These are phyloP conservation scores for Globisporangium spiculum DNA, from an alignment of 352 stramenopile genomes.

Conservation along the genomic window DNA sequence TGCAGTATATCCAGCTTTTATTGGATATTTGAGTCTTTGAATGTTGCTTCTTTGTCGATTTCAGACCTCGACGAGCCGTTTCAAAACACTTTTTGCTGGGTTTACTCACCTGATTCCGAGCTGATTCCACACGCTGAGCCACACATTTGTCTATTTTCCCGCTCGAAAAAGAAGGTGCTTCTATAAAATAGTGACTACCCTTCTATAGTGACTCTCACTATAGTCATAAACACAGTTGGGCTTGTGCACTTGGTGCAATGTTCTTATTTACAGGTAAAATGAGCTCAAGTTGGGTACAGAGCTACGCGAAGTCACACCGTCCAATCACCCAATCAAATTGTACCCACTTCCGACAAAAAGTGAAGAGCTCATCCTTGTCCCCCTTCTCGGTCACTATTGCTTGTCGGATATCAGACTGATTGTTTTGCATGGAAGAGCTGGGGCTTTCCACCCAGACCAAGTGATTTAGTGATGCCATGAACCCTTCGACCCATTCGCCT, in stretches of 20 bases:
- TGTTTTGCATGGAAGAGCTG: neutral
- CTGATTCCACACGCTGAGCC: neutral
- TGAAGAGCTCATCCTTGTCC: neutral
- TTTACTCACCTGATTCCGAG: neutral
- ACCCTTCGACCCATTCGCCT: too few species aligned
- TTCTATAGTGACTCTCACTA: too few species aligned
- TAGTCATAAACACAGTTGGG: too few species aligned
- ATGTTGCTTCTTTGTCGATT: too few species aligned
- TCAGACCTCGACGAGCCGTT: too few species aligned
- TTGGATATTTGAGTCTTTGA: too few species aligned
- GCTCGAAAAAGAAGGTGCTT: conserved; percentile 1
- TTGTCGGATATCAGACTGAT: neutral
- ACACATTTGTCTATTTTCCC: neutral
- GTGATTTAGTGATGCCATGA: too few species aligned
- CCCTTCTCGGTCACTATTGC: neutral
- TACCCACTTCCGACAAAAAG: conserved; percentile 1
- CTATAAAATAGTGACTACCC: too few species aligned
- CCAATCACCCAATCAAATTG: neutral
- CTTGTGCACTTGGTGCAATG: neutral
- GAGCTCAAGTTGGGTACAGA: neutral
- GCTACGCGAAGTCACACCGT: neutral
- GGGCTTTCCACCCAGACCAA: too few species aligned
- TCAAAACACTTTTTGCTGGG: too few species aligned
- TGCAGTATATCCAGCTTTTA: too few species aligned
- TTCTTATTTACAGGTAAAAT: neutral